A percentile compares a stretch with the other conserved stretches of the same genome.
Evolutionary conservation across 352 stramenopile genomes (phyloP).

Genomic region (Globisporangium polare): DNA sequence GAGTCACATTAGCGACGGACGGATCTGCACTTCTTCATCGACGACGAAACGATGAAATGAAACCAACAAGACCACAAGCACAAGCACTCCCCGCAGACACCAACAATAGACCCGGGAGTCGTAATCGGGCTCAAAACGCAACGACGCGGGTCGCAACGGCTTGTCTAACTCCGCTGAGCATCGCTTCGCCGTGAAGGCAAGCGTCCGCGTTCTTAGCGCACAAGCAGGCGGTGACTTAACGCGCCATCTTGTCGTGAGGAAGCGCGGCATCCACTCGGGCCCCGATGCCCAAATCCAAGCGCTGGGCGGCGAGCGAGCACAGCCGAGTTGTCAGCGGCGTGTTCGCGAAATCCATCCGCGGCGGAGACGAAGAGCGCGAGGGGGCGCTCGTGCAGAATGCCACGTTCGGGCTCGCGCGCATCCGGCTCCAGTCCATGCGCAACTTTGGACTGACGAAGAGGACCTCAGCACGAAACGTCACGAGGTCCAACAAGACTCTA

Average conservation of each 20-base stretch:
- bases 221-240: not conserved
- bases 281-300: conserved; percentile 15
- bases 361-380: conserved; percentile 15
- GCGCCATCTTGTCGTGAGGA: not conserved
- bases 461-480: conserved; percentile 1
- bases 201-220: not conserved
- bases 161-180: not conserved
- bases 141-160: not conserved
- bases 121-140: not conserved
- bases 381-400: conserved; percentile 15
- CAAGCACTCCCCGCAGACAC: not conserved
- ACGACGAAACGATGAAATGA: not conserved
- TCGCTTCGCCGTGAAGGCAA: not conserved
- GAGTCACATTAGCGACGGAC: too few relatives aligned
- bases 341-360: conserved; percentile 17
- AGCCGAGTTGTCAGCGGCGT: conserved; percentile 17
- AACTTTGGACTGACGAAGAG: conserved; percentile 7
- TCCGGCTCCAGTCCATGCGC: conserved; percentile 12
- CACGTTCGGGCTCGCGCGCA: conserved; percentile 12
- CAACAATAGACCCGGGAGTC: not conserved
- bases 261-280: not conserved
- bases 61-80: not conserved
- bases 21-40: too few relatives aligned
- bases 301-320: conserved; percentile 17
- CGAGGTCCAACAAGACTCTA: not conserved